These are phyloP conservation scores for Ophiostoma australiae DNA, from an alignment of 2,329 filamentous ascomycete genomes.

Conservation along the genomic window DNA sequence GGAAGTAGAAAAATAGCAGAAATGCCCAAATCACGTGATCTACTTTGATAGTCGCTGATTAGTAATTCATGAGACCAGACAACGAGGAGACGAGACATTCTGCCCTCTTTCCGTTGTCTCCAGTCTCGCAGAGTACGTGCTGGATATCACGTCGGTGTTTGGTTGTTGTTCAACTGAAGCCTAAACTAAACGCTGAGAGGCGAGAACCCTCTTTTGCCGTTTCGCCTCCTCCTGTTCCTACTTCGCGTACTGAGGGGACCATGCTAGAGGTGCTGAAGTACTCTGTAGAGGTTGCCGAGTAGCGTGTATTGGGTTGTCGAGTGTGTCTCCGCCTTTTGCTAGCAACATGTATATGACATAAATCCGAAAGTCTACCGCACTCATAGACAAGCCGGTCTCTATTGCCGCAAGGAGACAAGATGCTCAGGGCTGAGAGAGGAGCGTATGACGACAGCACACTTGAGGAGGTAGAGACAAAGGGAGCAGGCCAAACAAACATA, in stretches of 20 bases:
- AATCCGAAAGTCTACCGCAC: neutral
- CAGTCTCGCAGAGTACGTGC: too few relatives aligned
- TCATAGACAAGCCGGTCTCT: neutral
- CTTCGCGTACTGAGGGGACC: neutral
- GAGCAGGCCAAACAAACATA: too few relatives aligned
- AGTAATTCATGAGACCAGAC: neutral
- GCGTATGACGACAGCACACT: neutral
- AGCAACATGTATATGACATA: too few relatives aligned
- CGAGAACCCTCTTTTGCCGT: neutral
- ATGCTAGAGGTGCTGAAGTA: too few relatives aligned
- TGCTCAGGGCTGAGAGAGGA: neutral
- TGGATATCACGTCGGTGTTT: too few relatives aligned
- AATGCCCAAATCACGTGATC: neutral
- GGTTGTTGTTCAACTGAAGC: neutral
- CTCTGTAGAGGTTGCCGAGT: too few relatives aligned
- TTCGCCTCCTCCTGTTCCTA: neutral
- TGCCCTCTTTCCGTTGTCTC: neutral
- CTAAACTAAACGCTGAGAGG: neutral
- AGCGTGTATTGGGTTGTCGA: too few relatives aligned
- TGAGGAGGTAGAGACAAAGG: neutral
- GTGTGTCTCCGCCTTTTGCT: neutral
- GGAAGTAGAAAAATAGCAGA: neutral
- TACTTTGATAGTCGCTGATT: too few relatives aligned
- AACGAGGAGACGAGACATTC: neutral
- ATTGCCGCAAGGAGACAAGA: constrained; percentile 5